A percentile compares a stretch with the other conserved stretches of the same genome.
Evolutionary conservation across 1,284 basidiomycete genomes (phyloP).

Genomic region (Flammula alnicola): DNA sequence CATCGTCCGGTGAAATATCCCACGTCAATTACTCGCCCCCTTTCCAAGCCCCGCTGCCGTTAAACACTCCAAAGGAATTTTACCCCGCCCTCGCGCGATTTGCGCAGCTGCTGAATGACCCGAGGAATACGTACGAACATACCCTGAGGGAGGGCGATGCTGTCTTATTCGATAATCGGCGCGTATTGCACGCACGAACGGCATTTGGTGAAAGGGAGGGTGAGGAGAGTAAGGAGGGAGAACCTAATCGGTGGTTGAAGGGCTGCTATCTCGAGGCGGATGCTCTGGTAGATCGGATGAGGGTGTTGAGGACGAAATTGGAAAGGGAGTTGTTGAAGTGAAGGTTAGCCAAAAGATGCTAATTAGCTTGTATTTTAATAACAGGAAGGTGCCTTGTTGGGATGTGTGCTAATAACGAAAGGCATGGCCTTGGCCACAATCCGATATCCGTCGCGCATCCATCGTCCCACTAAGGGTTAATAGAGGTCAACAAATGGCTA

Average conservation of each 20-base stretch:
- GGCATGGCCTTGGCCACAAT: no score
- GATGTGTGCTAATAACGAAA: no score
- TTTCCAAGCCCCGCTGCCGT: constrained; percentile 84
- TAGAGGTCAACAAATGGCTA: no score
- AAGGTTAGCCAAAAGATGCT: no score
- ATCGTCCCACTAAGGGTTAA: no score
- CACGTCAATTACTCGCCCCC: constrained; percentile 94
- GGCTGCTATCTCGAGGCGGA: constrained; percentile 89
- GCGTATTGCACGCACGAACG: constrained; percentile 89
- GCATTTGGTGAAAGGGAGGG: constrained; percentile 64
- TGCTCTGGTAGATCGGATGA: constrained; percentile 64
- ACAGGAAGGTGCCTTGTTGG: no score
- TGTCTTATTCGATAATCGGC: constrained; percentile 91
- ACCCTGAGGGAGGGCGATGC: constrained; percentile 84
- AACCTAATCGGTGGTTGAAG: constrained; percentile 80
- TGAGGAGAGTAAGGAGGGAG: constrained; percentile 41
- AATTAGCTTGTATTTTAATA: no score
- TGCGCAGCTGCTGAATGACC: constrained; percentile 61
- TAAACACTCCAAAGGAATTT: constrained; percentile 57
- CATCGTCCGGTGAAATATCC: constrained; percentile 41
- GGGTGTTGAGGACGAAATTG: constrained; percentile 38
- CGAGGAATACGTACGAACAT: constrained; percentile 64
- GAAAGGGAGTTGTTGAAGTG: not conserved
- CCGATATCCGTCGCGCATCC: no score
- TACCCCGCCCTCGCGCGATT: constrained; percentile 74